Conservation (phyloP, 2,329 filamentous ascomycete genomes). For the Cryphonectria parasitica region DNA sequence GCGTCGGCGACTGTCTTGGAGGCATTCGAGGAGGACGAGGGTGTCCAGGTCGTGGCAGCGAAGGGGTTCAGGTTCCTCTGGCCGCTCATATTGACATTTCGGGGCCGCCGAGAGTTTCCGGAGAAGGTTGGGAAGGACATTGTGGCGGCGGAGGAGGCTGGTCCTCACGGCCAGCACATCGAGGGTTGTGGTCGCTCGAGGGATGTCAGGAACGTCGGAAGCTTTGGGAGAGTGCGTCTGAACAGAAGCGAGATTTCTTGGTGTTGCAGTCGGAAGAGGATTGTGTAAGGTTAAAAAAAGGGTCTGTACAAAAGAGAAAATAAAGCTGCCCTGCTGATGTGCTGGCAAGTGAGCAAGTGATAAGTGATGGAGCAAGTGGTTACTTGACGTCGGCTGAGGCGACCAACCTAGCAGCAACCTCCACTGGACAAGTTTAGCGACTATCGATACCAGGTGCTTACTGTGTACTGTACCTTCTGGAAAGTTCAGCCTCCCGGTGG, state of each 20-base stretch:
- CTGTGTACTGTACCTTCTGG: conserved; percentile 28
- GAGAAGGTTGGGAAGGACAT: conserved; percentile 91
- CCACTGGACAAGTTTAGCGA: neutral
- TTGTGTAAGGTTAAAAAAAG: neutral
- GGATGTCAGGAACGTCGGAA: neutral
- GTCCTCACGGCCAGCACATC: conserved; percentile 10
- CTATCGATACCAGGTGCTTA: neutral
- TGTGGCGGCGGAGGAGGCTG: conserved; percentile 31
- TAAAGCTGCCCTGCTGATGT: neutral
- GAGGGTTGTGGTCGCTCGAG: conserved; percentile 6
- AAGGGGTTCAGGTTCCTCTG: conserved; percentile 78
- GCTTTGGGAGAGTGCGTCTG: neutral
- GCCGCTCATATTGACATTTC: conserved; percentile 93
- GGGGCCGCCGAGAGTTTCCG: conserved; percentile 79
- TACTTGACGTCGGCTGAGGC: neutral
- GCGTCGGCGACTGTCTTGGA: conserved; percentile 82
- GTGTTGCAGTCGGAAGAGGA: neutral
- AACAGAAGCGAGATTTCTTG: neutral
- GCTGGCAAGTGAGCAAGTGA: neutral
- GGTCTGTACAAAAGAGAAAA: neutral
- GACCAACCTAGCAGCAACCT: conserved; percentile 12
- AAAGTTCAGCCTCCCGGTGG: conserved; percentile 28
- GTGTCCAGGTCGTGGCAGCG: conserved; percentile 62
- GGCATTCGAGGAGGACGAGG: conserved; percentile 62
- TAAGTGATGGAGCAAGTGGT: neutral